Evolutionary conservation across 2,329 filamentous ascomycete species (phyloP).

Genomic region (Lojkania enalia): DNA sequence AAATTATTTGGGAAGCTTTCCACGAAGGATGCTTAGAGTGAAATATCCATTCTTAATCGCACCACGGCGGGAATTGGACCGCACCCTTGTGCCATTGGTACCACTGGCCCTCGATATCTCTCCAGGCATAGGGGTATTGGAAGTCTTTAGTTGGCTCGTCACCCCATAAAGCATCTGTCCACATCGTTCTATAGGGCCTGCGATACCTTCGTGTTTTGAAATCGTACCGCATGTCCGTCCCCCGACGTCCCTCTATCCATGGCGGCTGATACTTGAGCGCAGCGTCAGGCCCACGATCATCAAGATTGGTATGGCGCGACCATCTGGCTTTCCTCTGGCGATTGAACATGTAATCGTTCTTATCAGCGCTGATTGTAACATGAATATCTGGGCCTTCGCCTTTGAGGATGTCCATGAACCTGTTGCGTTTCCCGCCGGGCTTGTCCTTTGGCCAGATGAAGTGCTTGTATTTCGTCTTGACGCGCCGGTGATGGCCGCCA

Average conservation of each 20-base stretch:
- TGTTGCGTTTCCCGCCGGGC: constrained; percentile 39
- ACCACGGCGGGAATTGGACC: too few relatives aligned
- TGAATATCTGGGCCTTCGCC: constrained; percentile 52
- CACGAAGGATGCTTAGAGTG: constrained; percentile 39
- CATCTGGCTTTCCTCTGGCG: constrained; percentile 44
- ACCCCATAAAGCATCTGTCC: constrained; percentile 40
- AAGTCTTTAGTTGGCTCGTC: constrained; percentile 22
- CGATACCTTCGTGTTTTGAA: constrained; percentile 40
- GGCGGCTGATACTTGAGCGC: constrained; percentile 11
- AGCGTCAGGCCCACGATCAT: constrained; percentile 20
- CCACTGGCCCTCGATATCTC: constrained; percentile 33
- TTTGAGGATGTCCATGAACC: constrained; percentile 49
- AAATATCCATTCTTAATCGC: too few relatives aligned
- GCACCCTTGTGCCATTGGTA: constrained; percentile 20
- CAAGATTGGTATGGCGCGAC: constrained; percentile 39
- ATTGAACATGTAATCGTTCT: constrained; percentile 43
- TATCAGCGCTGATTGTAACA: constrained; percentile 45
- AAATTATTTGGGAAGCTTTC: constrained; percentile 40
- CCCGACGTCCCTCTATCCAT: constrained; percentile 14
- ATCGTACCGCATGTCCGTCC: constrained; percentile 35
- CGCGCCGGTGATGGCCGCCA: constrained; percentile 20
- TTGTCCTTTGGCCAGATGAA: constrained; percentile 52
- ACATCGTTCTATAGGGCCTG: constrained; percentile 26
- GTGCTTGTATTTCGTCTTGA: constrained; percentile 43
- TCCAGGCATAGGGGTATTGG: constrained; percentile 29